Percentiles rank a stretch among this genome's conserved stretches.
Evolutionary conservation across 495 filamentous ascomycete species (phyloP).

Genomic region (Penicillium simplicissimum): DNA sequence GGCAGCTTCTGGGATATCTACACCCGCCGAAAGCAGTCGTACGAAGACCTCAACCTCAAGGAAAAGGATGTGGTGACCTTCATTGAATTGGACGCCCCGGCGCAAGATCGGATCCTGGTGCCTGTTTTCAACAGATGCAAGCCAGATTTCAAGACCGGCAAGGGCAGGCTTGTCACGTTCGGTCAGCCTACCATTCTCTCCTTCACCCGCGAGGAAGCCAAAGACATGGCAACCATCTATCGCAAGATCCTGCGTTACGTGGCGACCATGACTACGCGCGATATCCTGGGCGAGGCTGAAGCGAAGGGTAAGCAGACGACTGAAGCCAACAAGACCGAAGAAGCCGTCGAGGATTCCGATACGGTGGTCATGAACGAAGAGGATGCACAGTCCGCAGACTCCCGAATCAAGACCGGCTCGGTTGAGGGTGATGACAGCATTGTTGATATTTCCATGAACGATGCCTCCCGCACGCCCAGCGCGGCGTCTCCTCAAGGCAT

Average conservation of each 20-base stretch:
- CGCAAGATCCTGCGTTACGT: constrained; percentile 60
- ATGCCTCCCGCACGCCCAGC: constrained; percentile 45
- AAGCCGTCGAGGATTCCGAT: constrained; percentile 64
- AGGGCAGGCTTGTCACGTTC: constrained; percentile 45
- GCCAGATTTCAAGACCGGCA: constrained; percentile 50
- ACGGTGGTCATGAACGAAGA: constrained; percentile 70
- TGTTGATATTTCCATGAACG: constrained; percentile 85
- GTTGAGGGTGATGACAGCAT: constrained; percentile 89
- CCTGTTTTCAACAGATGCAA: constrained; percentile 69
- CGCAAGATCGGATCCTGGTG: constrained; percentile 71
- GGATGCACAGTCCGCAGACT: constrained; percentile 70
- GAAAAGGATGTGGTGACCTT: constrained; percentile 66
- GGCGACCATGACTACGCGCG: constrained; percentile 60
- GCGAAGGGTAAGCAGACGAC: constrained; percentile 30
- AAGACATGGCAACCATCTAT: constrained; percentile 59
- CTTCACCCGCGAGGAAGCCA: constrained; percentile 60
- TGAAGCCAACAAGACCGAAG: constrained; percentile 24
- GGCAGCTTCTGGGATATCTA: constrained; percentile 82
- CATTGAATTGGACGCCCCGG: constrained; percentile 74
- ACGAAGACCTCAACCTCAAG: constrained; percentile 67
- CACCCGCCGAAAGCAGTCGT: constrained; percentile 56
- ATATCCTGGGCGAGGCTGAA: constrained; percentile 54
- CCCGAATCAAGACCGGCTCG: constrained; percentile 70
- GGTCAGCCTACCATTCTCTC: constrained; percentile 61
- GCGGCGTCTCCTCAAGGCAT: constrained; percentile 23